These are phyloP conservation scores for Leccinum variicolor DNA, from an alignment of 768 basidiomycete species.

Conservation along the genomic window DNA sequence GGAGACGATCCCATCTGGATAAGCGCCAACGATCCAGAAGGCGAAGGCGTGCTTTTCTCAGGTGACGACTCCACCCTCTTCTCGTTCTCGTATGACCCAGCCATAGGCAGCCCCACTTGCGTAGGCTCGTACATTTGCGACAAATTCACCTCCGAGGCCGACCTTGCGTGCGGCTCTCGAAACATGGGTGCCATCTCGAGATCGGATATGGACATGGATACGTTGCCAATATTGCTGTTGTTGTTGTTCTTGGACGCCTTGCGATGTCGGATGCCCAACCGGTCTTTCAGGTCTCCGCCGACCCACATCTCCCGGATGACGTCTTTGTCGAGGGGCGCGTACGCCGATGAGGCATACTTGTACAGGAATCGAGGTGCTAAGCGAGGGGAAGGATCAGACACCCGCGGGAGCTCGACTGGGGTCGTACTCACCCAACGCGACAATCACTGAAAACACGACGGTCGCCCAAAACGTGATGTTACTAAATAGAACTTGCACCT, in stretches of 20 bases:
- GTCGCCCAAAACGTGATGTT: conserved; percentile 83
- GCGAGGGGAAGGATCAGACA: conserved; percentile 4
- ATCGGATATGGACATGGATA: conserved; percentile 19
- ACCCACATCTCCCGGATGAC: conserved; percentile 94
- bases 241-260: conserved; percentile 44
- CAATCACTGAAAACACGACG: conserved; percentile 60
- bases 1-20: conserved; percentile 12
- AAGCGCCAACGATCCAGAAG: conserved; percentile 1
- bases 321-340: conserved; percentile 81
- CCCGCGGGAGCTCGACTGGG: neutral
- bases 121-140: conserved; percentile 47
- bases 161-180: conserved; percentile 57
- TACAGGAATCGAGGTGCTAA: conserved; percentile 78
- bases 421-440: conserved; percentile 61
- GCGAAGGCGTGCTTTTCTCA: neutral
- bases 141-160: conserved; percentile 56
- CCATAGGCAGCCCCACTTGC: conserved; percentile 26
- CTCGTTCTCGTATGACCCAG: conserved; percentile 8
- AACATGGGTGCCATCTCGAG: conserved; percentile 75
- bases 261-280: conserved; percentile 66
- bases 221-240: too few relatives aligned
- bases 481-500: conserved; percentile 70
- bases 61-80: neutral
- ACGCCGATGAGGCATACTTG: conserved; percentile 68
- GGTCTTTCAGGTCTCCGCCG: conserved; percentile 75